Percentiles rank a stretch among this genome's conserved stretches.
These are phyloP conservation scores for Thermochaetoides dissita DNA, from an alignment of 2,329 filamentous ascomycete genomes.

Conservation along the genomic window DNA sequence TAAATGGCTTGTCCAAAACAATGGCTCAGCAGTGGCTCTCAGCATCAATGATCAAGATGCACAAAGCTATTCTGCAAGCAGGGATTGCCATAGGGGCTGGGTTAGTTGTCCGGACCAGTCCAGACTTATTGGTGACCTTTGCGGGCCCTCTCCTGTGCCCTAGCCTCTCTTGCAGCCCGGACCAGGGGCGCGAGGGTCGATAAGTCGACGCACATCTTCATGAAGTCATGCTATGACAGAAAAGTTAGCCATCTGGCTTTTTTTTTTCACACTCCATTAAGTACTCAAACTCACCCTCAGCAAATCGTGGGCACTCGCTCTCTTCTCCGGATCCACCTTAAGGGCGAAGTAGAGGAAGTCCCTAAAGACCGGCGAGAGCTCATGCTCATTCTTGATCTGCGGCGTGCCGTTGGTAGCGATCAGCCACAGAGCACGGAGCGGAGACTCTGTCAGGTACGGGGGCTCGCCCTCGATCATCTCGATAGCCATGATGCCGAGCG, in stretches of 20 bases:
- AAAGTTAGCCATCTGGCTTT: constrained; percentile 11
- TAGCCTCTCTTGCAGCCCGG: constrained; percentile 67
- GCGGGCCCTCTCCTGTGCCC: constrained; percentile 70
- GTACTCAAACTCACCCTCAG: constrained; percentile 54
- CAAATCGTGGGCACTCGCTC: constrained; percentile 86
- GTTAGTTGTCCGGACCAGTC: background rate
- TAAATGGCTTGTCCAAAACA: too few species aligned
- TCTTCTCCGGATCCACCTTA: constrained; percentile 93
- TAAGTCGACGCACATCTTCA: constrained; percentile 61
- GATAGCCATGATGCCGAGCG: constrained; percentile 96
- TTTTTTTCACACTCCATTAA: constrained; percentile 6
- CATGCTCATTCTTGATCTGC: constrained; percentile 82
- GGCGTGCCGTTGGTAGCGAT: constrained; percentile 97
- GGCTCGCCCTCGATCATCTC: constrained; percentile 99
- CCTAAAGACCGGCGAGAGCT: constrained; percentile 65
- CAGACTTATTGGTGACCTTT: constrained; percentile 34
- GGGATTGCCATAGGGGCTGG: too few species aligned
- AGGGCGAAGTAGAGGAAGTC: constrained; percentile 89
- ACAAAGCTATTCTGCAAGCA: too few species aligned
- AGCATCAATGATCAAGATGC: too few species aligned
- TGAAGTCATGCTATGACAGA: constrained; percentile 57
- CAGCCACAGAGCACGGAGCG: constrained; percentile 80
- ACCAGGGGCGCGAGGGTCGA: constrained; percentile 75
- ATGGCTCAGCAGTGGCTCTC: too few species aligned
- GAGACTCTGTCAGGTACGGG: constrained; percentile 89